Percentiles rank a stretch among this genome's conserved stretches.
These are phyloP conservation scores for Coemansia asiatica DNA, from an alignment of 192 early-diverging fungal genomes.

Conservation along the genomic window DNA sequence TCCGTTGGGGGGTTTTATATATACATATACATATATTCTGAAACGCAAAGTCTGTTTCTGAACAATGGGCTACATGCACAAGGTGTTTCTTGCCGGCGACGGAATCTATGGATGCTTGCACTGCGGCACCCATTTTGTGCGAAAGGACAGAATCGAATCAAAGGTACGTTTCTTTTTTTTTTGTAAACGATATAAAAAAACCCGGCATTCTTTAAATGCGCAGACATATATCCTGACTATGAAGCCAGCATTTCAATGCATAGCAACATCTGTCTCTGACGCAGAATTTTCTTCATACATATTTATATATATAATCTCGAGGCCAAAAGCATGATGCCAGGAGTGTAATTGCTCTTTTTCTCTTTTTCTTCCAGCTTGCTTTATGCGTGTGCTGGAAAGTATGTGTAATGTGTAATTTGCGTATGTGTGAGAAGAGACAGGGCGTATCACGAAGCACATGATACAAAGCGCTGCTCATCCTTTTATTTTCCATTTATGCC, in stretches of 20 bases:
- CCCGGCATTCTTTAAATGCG: not conserved
- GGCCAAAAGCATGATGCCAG: too few relatives aligned
- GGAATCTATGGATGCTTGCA: slow-evolving; percentile 46
- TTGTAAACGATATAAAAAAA: too few relatives aligned
- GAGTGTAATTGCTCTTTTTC: too few relatives aligned
- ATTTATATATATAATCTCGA: too few relatives aligned
- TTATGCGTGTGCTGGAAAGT: not conserved
- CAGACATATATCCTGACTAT: too few relatives aligned
- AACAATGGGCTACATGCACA: slow-evolving; percentile 54
- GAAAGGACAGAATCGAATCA: slow-evolving; percentile 36
- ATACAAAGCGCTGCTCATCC: not conserved
- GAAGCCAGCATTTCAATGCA: not conserved
- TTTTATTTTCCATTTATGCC: not conserved
- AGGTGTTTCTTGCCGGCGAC: slow-evolving; percentile 35
- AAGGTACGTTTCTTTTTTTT: slow-evolving; percentile 19
- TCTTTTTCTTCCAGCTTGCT: not conserved
- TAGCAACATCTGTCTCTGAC: not conserved
- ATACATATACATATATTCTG: too few relatives aligned
- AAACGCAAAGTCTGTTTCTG: not conserved
- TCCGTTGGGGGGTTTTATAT: too few relatives aligned
- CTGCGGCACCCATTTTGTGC: slow-evolving; percentile 48
- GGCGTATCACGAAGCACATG: not conserved
- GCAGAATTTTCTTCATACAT: not conserved
- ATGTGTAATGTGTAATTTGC: not conserved
- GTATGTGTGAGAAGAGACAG: not conserved